Conservation (phyloP, 306 rosid genomes). For the Hippophae gyantsensis region DNA sequence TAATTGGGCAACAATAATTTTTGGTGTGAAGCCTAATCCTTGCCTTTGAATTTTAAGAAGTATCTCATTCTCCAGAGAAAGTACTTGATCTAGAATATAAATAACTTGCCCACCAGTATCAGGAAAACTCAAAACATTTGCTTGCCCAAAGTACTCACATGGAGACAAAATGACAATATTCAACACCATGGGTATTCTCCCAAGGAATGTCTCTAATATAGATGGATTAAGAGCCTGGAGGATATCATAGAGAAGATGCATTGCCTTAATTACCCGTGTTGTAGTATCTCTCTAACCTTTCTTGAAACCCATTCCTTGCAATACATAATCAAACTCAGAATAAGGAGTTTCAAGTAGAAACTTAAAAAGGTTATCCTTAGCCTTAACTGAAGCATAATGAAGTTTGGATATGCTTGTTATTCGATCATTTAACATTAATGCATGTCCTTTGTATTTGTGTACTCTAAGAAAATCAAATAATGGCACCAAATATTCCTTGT, state of each 20-base stretch:
- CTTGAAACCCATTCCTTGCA: no score
- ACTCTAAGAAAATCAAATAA: conserved; percentile 80
- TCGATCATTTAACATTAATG: no score
- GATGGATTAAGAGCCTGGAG: conserved; percentile 96
- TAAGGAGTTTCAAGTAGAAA: conserved; percentile 38
- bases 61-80: conserved; percentile 90
- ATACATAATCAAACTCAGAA: conserved; percentile 26
- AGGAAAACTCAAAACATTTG: conserved; percentile 86
- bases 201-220: conserved; percentile 71
- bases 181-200: conserved; percentile 86
- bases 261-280: conserved; percentile 28
- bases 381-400: conserved; percentile 63
- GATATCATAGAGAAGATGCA: conserved; percentile 73
- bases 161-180: conserved; percentile 37
- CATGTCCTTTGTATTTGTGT: no score
- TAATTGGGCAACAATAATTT: conserved; percentile 71
- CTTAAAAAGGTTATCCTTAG: conserved; percentile 67
- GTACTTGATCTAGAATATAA: conserved; percentile 93
- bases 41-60: conserved; percentile 65
- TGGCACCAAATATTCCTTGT: conserved; percentile 70
- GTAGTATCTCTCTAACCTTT: no score
- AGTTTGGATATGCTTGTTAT: conserved; percentile 32
- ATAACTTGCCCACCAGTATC: conserved; percentile 96
- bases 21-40: conserved; percentile 68
- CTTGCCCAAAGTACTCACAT: conserved; percentile 78